Evolutionary conservation across 495 filamentous ascomycete genomes (phyloP).

Genomic region (Xylaria telfairii): DNA sequence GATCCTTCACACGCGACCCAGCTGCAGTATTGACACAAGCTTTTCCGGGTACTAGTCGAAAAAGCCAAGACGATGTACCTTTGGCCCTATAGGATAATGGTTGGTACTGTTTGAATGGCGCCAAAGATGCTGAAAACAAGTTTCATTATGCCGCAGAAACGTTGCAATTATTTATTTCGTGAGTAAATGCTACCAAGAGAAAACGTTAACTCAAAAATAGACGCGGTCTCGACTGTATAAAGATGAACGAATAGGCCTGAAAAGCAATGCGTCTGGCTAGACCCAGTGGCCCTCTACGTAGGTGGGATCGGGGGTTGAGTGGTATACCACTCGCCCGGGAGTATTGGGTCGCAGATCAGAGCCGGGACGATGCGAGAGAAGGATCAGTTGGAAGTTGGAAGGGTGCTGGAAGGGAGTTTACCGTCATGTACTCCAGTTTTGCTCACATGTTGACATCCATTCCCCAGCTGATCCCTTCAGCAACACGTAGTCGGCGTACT

Average conservation of each 20-base stretch:
- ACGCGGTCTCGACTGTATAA: background rate
- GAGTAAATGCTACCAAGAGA: background rate
- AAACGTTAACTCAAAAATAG: background rate
- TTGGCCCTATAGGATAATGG: background rate
- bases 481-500: conserved; percentile 15
- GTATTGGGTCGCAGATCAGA: background rate
- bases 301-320: background rate
- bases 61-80: background rate
- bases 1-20: conserved; percentile 9
- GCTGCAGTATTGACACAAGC: conserved; percentile 14
- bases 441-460: background rate
- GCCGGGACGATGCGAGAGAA: background rate
- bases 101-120: background rate
- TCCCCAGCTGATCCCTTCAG: conserved; percentile 5
- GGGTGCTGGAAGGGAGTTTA: conserved; percentile 3
- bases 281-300: background rate
- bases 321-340: background rate
- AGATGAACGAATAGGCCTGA: background rate
- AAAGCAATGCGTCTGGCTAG: background rate
- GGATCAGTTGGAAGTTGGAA: too few species aligned
- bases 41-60: background rate
- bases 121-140: background rate
- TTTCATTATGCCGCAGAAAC: background rate
- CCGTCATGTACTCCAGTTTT: conserved; percentile 11
- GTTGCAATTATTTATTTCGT: background rate